These are phyloP conservation scores for Metschnikowia lachancei DNA, from an alignment of 805 yeast genomes.

Conservation along the genomic window DNA sequence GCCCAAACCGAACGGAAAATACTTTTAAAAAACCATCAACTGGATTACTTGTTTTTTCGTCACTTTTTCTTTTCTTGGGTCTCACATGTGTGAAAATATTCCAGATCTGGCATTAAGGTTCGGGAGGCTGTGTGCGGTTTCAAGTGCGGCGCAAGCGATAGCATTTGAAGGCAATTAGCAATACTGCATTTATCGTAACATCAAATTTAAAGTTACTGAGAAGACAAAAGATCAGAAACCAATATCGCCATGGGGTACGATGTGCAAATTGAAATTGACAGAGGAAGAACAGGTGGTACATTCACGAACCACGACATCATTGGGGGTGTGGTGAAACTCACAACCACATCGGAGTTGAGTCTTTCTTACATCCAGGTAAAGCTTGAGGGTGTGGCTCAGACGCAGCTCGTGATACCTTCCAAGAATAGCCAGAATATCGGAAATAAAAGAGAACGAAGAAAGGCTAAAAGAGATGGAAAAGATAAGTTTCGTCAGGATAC, in stretches of 20 bases:
- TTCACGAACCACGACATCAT: conserved; percentile 49
- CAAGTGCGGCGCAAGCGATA: conserved; percentile 1
- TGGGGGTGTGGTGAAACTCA: conserved; percentile 39
- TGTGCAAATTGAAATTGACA: conserved; percentile 35
- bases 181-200: conserved; percentile 3
- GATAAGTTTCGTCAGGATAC: conserved; percentile 30
- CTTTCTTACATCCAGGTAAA: conserved; percentile 50
- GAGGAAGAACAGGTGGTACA: conserved; percentile 27
- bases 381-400: conserved; percentile 46
- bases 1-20: too few relatives aligned
- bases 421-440: neutral
- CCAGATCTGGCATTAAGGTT: neutral
- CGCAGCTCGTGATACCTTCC: conserved; percentile 34
- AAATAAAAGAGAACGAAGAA: conserved; percentile 5
- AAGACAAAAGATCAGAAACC: neutral
- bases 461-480: conserved; percentile 13
- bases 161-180: conserved; percentile 2
- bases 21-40: too few relatives aligned
- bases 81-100: too few relatives aligned
- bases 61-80: too few relatives aligned
- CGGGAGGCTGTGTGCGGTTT: conserved; percentile 9
- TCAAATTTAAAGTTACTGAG: neutral
- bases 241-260: conserved; percentile 17
- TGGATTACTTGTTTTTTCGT: too few relatives aligned
- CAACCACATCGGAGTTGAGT: conserved; percentile 40